phyloP scores from a whole-genome alignment of 1,284 basidiomycete species.

The Boletus smithii region DNA sequence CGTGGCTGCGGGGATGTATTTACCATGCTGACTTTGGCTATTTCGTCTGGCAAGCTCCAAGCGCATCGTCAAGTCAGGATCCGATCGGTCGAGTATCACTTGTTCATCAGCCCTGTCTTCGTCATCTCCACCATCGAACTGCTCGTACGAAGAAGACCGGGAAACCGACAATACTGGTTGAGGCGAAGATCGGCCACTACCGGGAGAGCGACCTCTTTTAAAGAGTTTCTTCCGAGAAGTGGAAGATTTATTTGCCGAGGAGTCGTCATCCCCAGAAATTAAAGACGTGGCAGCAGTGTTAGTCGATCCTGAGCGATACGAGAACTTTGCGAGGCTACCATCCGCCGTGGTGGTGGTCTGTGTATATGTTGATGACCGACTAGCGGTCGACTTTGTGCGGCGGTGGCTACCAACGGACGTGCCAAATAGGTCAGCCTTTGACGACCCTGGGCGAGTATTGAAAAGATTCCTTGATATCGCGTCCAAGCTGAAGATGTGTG shows the following conservation, averaged over 20 bases:
- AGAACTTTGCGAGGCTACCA: constrained; percentile 64
- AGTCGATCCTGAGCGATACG: constrained; percentile 66
- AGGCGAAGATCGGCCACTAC: constrained; percentile 38
- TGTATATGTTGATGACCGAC: constrained; percentile 68
- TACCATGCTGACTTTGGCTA: constrained; percentile 67
- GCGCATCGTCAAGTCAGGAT: constrained; percentile 68
- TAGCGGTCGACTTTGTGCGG: constrained; percentile 57
- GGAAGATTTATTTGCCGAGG: constrained; percentile 45
- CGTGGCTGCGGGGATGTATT: constrained; percentile 37
- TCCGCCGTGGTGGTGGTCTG: constrained; percentile 61
- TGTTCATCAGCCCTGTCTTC: constrained; percentile 41
- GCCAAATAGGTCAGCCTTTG: constrained; percentile 67
- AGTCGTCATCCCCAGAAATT: constrained; percentile 58
- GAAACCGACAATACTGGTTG: constrained; percentile 37
- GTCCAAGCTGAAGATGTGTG: constrained; percentile 80
- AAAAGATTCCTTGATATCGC: constrained; percentile 79
- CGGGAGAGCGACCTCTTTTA: constrained; percentile 56
- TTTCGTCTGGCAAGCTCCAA: constrained; percentile 78
- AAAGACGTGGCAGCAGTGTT: constrained; percentile 56
- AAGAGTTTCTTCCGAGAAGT: constrained; percentile 52
- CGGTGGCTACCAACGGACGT: constrained; percentile 62
- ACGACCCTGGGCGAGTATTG: constrained; percentile 54
- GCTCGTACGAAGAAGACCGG: constrained; percentile 42
- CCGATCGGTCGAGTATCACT: constrained; percentile 54
- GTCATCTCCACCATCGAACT: constrained; percentile 41